Percentiles rank a stretch among this genome's conserved stretches.
Evolutionary conservation across 495 filamentous ascomycete genomes (phyloP).

Genomic region (Friedmanniomyces simplex): DNA sequence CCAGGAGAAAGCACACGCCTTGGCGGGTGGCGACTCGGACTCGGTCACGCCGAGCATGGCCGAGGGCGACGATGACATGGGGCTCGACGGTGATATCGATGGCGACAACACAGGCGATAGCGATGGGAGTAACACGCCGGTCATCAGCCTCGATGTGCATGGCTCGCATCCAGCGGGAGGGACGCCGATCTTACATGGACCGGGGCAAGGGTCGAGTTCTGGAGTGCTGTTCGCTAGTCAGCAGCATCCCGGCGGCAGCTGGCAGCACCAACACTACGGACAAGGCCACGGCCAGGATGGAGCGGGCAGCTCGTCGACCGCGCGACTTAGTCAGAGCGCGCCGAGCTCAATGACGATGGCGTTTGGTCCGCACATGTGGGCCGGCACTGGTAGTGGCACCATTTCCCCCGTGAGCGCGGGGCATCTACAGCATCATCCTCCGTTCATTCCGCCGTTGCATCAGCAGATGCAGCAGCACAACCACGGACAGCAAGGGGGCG

Average conservation of each 20-base stretch:
- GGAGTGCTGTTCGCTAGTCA: background rate
- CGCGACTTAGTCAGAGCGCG: constrained; percentile 8
- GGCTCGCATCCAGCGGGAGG: constrained; percentile 12
- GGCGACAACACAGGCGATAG: constrained; percentile 4
- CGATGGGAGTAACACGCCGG: constrained; percentile 12
- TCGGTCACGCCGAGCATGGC: constrained; percentile 1
- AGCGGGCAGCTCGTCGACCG: background rate
- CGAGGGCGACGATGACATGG: constrained; percentile 14
- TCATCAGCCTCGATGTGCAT: constrained; percentile 12
- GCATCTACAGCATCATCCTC: background rate
- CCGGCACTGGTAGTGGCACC: background rate
- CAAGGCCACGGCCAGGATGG: background rate
- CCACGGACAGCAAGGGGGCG: constrained; percentile 5
- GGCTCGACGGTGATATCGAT: constrained; percentile 15
- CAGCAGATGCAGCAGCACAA: background rate
- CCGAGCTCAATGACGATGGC: constrained; percentile 14
- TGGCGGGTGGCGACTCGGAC: background rate
- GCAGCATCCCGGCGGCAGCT: background rate
- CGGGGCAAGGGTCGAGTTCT: background rate
- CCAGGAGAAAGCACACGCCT: constrained; percentile 22
- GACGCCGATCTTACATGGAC: constrained; percentile 8
- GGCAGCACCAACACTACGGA: constrained; percentile 1
- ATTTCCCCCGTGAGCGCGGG: background rate
- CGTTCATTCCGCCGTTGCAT: background rate
- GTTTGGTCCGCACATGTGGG: background rate